Conservation (phyloP, 2,329 filamentous ascomycete genomes). For the Colletotrichum lupini region DNA sequence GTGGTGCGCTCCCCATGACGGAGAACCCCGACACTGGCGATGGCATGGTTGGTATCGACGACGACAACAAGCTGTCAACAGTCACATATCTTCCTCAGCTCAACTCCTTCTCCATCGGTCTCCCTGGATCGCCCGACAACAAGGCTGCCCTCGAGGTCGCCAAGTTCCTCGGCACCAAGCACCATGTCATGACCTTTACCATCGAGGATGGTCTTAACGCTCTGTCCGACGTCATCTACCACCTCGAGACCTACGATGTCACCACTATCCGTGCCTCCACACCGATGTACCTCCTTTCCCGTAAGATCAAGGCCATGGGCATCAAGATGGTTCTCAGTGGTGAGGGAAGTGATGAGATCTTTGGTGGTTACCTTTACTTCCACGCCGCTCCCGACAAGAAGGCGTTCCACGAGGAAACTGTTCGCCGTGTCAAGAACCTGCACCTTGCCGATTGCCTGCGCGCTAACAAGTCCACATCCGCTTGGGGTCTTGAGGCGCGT, state of each 20-base stretch:
- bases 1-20: conserved; percentile 56
- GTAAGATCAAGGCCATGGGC: conserved; percentile 99
- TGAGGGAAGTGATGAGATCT: conserved; percentile 98
- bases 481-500: conserved; percentile 97
- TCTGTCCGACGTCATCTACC: conserved; percentile 96
- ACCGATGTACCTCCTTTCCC: conserved; percentile 96
- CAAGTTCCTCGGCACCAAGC: conserved; percentile 96
- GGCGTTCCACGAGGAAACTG: conserved; percentile 95
- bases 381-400: conserved; percentile 91
- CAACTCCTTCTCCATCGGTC: conserved; percentile 98
- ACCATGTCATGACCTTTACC: conserved; percentile 98
- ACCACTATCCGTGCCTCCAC: conserved; percentile 98
- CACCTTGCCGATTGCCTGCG: conserved; percentile 96
- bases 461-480: conserved; percentile 98
- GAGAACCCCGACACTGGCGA: conserved; percentile 71
- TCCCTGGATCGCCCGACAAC: conserved; percentile 92
- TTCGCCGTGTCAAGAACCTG: conserved; percentile 94
- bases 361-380: conserved; percentile 99
- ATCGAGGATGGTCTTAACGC: conserved; percentile 97
- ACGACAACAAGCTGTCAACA: conserved; percentile 88
- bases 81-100: conserved; percentile 93
- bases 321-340: conserved; percentile 99
- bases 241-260: conserved; percentile 97
- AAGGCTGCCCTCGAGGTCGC: conserved; percentile 92
- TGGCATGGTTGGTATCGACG: conserved; percentile 92